phyloP scores from a whole-genome alignment of 2,329 filamentous ascomycete species.

The Cryphonectria carpinicola region DNA sequence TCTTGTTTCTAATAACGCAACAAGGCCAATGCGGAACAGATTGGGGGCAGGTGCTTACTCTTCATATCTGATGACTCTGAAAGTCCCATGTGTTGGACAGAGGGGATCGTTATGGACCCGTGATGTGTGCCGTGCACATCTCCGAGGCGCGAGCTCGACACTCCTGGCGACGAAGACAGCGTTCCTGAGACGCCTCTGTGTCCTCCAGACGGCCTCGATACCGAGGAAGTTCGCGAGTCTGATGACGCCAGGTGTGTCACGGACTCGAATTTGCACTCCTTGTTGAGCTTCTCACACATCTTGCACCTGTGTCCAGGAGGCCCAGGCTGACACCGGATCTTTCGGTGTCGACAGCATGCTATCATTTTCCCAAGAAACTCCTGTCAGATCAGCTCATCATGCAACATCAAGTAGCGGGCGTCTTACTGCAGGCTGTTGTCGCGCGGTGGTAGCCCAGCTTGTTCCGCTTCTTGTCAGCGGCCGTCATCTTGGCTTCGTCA shows the following conservation, averaged over 20 bases:
- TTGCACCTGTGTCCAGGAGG: slow-evolving; percentile 79
- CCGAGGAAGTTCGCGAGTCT: slow-evolving; percentile 48
- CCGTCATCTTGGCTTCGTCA: slow-evolving; percentile 41
- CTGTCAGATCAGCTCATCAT: slow-evolving; percentile 20
- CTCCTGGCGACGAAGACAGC: slow-evolving; percentile 53
- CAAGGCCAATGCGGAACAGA: background rate
- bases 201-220: slow-evolving; percentile 44
- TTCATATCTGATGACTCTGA: slow-evolving; percentile 41
- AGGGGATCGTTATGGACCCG: slow-evolving; percentile 48
- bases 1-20: background rate
- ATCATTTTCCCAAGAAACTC: slow-evolving; percentile 4
- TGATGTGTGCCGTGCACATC: slow-evolving; percentile 48
- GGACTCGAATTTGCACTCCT: slow-evolving; percentile 90
- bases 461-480: slow-evolving; percentile 70
- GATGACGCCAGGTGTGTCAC: slow-evolving; percentile 74
- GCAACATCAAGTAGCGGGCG: slow-evolving; percentile 26
- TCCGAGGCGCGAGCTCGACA: slow-evolving; percentile 46
- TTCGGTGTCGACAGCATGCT: slow-evolving; percentile 92
- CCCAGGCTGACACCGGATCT: slow-evolving; percentile 83
- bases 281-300: slow-evolving; percentile 93
- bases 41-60: slow-evolving; percentile 43
- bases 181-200: slow-evolving; percentile 50
- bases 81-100: slow-evolving; percentile 51
- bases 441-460: slow-evolving; percentile 95
- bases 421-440: slow-evolving; percentile 93